Percentiles rank a stretch among this genome's conserved stretches.
phyloP scores from a whole-genome alignment of 345 rosid species.

The Moricandia arvensis region DNA sequence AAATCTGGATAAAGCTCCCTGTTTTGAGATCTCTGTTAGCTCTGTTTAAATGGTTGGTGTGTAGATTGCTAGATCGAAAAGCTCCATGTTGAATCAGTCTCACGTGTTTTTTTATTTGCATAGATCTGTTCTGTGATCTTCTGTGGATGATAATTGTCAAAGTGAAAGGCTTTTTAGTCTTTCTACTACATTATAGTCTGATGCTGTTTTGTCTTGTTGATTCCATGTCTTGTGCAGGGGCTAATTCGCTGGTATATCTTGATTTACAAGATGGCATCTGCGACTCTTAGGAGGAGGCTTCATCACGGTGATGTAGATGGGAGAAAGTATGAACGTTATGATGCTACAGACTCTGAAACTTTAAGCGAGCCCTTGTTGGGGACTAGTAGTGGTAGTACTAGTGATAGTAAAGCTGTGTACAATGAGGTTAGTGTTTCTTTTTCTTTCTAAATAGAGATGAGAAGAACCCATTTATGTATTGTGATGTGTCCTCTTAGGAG shows the following conservation, averaged over 20 bases:
- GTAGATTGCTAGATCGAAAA: constrained; percentile 30
- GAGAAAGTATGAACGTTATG: constrained; percentile 51
- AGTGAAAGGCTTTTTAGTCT: not conserved
- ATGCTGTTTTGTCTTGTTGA: not conserved
- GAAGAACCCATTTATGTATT: not conserved
- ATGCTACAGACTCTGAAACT: constrained; percentile 50
- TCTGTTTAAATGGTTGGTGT: constrained; percentile 35
- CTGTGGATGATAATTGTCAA: not conserved
- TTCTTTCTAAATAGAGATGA: not conserved
- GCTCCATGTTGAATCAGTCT: not conserved
- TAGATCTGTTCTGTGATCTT: not conserved
- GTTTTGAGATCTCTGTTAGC: not conserved
- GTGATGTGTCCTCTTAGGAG: constrained; percentile 31
- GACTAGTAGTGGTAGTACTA: constrained; percentile 14
- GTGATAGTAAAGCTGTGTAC: constrained; percentile 37
- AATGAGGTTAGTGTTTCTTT: constrained; percentile 40
- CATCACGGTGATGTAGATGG: constrained; percentile 80
- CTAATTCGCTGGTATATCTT: constrained; percentile 23
- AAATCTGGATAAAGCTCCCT: constrained; percentile 11
- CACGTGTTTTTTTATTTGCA: too few species aligned
- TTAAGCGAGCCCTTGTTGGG: constrained; percentile 71
- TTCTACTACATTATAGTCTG: not conserved
- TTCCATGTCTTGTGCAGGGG: constrained; percentile 16
- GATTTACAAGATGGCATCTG: constrained; percentile 52
- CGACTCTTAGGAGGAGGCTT: constrained; percentile 66